Conservation (phyloP, 139 green algal genomes). For the Micractinium conductrix region DNA sequence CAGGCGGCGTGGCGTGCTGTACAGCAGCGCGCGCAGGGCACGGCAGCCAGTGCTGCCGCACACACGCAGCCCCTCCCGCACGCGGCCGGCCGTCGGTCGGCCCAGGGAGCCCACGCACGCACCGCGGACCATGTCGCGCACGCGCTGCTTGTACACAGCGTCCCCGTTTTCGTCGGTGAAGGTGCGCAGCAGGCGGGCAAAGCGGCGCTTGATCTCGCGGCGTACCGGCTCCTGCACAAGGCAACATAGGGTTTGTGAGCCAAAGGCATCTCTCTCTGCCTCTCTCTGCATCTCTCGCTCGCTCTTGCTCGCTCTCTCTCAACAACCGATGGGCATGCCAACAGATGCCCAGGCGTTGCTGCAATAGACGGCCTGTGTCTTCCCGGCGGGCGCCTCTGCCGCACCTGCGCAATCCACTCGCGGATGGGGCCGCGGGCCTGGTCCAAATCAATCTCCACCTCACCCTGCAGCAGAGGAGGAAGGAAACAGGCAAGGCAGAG, state of each 20-base stretch:
- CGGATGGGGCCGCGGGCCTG: slow-evolving; percentile 63
- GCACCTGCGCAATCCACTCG: slow-evolving; percentile 74
- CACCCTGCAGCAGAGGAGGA: neutral
- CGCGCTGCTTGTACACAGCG: slow-evolving; percentile 61
- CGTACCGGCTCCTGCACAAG: slow-evolving; percentile 70
- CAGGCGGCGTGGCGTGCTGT: neutral
- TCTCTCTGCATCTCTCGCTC: no score
- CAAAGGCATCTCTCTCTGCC: no score
- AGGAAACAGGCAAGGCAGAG: no score
- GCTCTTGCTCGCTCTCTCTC: no score
- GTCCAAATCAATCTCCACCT: slow-evolving; percentile 66
- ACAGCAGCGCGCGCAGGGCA: neutral
- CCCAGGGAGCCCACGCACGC: neutral
- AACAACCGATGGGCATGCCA: no score
- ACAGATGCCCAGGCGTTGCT: no score
- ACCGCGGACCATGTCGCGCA: slow-evolving; percentile 72
- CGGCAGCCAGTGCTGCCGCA: neutral
- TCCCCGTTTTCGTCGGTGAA: slow-evolving; percentile 65
- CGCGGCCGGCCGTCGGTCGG: neutral
- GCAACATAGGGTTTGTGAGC: no score
- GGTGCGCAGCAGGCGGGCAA: slow-evolving; percentile 72
- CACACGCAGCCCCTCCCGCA: neutral
- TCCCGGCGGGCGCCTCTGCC: no score
- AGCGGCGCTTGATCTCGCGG: slow-evolving; percentile 63
- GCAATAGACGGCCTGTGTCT: no score